A percentile compares a stretch with the other conserved stretches of the same genome.
phyloP scores from a whole-genome alignment of 108 stramenopile species.

The Fistulifera pelliculosa region DNA sequence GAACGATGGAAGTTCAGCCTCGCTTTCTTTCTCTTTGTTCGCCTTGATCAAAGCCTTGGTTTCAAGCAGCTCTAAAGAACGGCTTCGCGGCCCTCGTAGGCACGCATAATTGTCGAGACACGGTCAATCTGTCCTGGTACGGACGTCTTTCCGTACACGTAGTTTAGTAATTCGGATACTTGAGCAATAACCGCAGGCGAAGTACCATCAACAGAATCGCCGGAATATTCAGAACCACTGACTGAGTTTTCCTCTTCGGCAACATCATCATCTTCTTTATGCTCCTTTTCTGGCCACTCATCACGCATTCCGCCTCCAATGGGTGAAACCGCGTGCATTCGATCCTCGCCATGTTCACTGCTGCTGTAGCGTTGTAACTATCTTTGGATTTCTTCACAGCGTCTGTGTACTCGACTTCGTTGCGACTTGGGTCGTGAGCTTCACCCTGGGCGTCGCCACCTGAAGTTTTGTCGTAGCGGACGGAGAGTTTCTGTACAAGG shows the following conservation, averaged over 20 bases:
- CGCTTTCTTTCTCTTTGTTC: conserved; percentile 66
- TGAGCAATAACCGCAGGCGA: conserved; percentile 85
- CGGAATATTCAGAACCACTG: conserved; percentile 47
- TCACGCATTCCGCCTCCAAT: conserved; percentile 4
- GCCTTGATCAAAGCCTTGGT: conserved; percentile 87
- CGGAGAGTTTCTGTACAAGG: conserved; percentile 72
- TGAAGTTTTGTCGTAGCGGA: conserved; percentile 47
- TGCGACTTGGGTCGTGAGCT: too few species aligned
- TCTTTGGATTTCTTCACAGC: conserved; percentile 49
- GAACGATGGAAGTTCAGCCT: conserved; percentile 57
- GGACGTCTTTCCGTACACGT: conserved; percentile 84
- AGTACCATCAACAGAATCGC: conserved; percentile 68
- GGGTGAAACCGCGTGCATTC: conserved; percentile 12
- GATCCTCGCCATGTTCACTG: conserved; percentile 27
- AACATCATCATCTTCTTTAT: conserved; percentile 26
- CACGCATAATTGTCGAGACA: conserved; percentile 85
- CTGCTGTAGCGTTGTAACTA: conserved; percentile 23
- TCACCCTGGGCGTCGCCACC: too few species aligned
- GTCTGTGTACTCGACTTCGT: conserved; percentile 37
- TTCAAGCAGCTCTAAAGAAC: conserved; percentile 78
- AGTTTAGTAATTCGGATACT: conserved; percentile 85
- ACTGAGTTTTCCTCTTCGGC: conserved; percentile 42
- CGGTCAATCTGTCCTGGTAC: conserved; percentile 87
- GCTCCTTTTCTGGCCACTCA: conserved; percentile 45
- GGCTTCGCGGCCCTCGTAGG: conserved; percentile 85